Conservation (phyloP, 208 protist genomes). For the Acanthamoeba rhysodes region DNA sequence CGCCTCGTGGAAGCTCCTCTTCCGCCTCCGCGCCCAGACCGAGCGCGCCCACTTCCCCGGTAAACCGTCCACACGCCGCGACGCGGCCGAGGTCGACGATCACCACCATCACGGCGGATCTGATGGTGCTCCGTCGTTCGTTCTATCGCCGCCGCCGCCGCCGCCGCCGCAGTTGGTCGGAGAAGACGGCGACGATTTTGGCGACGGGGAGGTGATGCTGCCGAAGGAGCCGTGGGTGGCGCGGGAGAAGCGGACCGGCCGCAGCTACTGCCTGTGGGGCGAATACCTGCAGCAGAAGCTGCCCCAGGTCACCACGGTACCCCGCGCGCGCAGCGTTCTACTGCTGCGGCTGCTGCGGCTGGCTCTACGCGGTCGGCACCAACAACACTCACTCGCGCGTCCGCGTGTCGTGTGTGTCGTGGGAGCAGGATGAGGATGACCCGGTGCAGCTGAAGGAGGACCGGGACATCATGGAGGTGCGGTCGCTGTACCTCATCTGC, state of each 20-base stretch:
- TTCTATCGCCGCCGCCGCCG: too few species aligned
- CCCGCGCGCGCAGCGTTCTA: neutral
- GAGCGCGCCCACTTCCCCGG: neutral
- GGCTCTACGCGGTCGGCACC: too few species aligned
- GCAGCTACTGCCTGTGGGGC: neutral
- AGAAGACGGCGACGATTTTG: neutral
- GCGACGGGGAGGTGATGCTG: neutral
- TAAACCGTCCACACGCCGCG: too few species aligned
- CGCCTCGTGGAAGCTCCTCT: neutral
- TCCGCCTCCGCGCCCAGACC: neutral
- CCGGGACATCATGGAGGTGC: slow-evolving; percentile 16
- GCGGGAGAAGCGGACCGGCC: neutral
- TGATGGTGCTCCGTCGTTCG: neutral
- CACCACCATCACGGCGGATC: neutral
- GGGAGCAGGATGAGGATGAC: slow-evolving; percentile 7
- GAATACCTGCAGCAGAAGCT: neutral
- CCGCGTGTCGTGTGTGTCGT: neutral
- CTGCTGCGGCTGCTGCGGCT: too few species aligned
- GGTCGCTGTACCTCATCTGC: slow-evolving; percentile 26
- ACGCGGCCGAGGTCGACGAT: too few species aligned
- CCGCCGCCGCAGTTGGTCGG: too few species aligned
- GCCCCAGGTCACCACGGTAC: neutral
- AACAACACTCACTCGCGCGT: too few species aligned
- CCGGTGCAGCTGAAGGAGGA: slow-evolving; percentile 31
- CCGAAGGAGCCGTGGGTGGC: neutral